Evolutionary conservation across 1,284 basidiomycete species (phyloP).

Genomic region (Blastosporella zonata): DNA sequence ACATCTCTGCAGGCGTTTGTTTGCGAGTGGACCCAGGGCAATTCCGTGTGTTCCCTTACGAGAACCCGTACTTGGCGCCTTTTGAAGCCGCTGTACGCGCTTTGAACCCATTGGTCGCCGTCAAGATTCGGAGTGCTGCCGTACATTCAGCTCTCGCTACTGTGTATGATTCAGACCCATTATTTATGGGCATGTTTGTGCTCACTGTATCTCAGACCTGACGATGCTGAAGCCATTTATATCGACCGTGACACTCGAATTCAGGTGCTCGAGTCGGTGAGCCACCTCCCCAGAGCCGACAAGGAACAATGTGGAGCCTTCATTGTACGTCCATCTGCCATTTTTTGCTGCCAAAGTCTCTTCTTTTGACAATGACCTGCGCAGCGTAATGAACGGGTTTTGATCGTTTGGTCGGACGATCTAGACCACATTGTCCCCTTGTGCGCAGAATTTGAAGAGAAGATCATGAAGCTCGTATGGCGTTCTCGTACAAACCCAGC

Average conservation of each 20-base stretch:
- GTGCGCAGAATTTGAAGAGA: conserved; percentile 67
- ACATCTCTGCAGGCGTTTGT: conserved; percentile 67
- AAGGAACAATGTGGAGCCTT: conserved; percentile 87
- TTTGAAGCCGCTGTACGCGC: conserved; percentile 68
- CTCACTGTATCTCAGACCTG: conserved; percentile 35
- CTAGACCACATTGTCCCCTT: conserved; percentile 67
- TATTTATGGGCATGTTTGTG: neutral
- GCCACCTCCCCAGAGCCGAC: conserved; percentile 62
- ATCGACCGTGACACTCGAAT: conserved; percentile 59
- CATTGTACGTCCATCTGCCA: conserved; percentile 45
- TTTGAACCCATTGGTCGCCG: conserved; percentile 78
- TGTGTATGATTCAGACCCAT: conserved; percentile 47
- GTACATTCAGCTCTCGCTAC: conserved; percentile 72
- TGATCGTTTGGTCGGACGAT: conserved; percentile 77
- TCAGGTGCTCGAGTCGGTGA: conserved; percentile 64
- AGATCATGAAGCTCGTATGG: conserved; percentile 83
- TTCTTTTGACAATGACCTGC: conserved; percentile 3
- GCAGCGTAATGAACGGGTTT: conserved; percentile 69
- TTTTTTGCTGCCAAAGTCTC: neutral
- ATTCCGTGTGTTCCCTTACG: conserved; percentile 71
- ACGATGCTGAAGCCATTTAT: conserved; percentile 51
- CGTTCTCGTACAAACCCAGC: conserved; percentile 43
- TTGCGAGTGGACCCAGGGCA: conserved; percentile 57
- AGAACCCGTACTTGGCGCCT: conserved; percentile 57
- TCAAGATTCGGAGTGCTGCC: conserved; percentile 78